phyloP scores from a whole-genome alignment of 331 rosid species.

The Arachis monticola region DNA sequence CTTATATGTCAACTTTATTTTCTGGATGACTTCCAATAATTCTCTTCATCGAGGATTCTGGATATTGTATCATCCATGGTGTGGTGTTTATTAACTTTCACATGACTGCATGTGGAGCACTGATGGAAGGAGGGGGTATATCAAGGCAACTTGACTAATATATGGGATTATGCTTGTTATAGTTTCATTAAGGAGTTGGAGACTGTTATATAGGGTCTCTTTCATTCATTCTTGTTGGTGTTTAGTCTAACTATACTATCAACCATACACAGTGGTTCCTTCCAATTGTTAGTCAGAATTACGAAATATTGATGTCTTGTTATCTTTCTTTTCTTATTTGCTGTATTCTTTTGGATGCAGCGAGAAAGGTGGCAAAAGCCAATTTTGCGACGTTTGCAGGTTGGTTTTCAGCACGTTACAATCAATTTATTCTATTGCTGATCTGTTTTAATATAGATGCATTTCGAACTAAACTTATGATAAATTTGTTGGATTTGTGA shows the following conservation, averaged over 20 bases:
- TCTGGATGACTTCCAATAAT: slow-evolving; percentile 35
- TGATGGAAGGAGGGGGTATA: slow-evolving; percentile 27
- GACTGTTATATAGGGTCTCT: slow-evolving; percentile 22
- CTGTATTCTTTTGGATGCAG: slow-evolving; percentile 50
- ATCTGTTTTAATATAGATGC: slow-evolving; percentile 1
- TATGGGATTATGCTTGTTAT: not conserved
- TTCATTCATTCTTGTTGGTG: slow-evolving; percentile 13
- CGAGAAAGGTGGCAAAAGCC: slow-evolving; percentile 97
- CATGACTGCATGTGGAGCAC: slow-evolving; percentile 27
- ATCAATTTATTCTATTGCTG: slow-evolving; percentile 12
- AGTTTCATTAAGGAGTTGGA: slow-evolving; percentile 29
- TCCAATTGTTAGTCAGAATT: slow-evolving; percentile 19
- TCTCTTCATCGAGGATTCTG: slow-evolving; percentile 36
- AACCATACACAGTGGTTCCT: slow-evolving; percentile 11
- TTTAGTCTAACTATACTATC: not conserved
- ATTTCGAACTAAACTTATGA: not conserved
- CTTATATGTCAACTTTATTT: slow-evolving; percentile 22
- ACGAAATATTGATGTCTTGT: slow-evolving; percentile 28
- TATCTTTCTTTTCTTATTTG: slow-evolving; percentile 17
- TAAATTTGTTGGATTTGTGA: not conserved
- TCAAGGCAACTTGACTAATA: slow-evolving; percentile 13
- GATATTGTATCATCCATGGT: slow-evolving; percentile 22
- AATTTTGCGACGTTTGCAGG: slow-evolving; percentile 93
- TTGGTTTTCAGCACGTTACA: slow-evolving; percentile 41
- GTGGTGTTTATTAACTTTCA: slow-evolving; percentile 20